Evolutionary conservation across 208 protist genomes (phyloP), one percentile per base, ranked within the genome.

Genomic region (Trypanosoma congolense): DNA sequence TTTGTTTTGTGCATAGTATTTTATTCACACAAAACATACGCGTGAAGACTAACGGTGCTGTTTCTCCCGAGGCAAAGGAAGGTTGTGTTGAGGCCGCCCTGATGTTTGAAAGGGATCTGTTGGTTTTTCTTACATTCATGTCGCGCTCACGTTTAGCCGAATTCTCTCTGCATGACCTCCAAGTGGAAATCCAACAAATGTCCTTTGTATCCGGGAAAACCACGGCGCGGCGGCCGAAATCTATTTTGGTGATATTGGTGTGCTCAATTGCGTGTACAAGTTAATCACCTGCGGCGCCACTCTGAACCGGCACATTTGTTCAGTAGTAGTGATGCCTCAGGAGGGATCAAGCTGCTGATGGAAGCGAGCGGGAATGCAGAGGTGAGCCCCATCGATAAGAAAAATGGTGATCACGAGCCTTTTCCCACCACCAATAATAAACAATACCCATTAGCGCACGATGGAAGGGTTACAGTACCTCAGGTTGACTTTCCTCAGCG

Each of bases 11-110:
- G n/a, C 48, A 33, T 47, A 65, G 49, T 21, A 65, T 75, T 31
- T 43, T 65, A 35, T 75, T 75, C 65, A 31, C 61, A n/a, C 44
- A 69, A 31, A 61, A 55, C 21, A 69, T 75, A 40, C 44, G 26
- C 43, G 19, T 54, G 16, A 26, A 44, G 26, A 57, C 61, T 43
- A 65, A 65, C 29, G 24, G 33, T 43, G 21, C 46, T 5, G 22
- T 22, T 42, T 26, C 29, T 1, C 14, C 12, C 19, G 3, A 22
- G 35, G 29, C 6, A 6, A 1, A 24, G 14, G 51, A 40, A 41
- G 47, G 40, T 40, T n/a, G n/a, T 12, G 49, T 18, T 12, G 16
- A 35, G 4, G 47, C 9, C 3, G 51, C 35, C n/a, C 40, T 68
- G 8, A 46, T 61, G 47, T 56, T 68, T 43, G 54, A 61, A 28